These are phyloP conservation scores for Tagetes patula DNA, from an alignment of 129 eudicot species.

Conservation along the genomic window DNA sequence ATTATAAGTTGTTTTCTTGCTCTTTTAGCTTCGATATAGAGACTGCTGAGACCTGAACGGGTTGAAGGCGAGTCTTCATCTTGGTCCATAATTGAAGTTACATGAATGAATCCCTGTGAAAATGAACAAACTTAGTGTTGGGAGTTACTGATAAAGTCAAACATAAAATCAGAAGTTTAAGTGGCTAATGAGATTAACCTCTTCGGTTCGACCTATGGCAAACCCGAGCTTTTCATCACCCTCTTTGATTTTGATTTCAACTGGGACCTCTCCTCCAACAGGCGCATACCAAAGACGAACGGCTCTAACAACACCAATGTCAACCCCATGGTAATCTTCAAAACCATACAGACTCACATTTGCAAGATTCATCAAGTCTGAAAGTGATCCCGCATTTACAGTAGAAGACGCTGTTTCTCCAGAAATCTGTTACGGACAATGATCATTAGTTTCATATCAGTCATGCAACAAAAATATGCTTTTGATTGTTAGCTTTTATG, in stretches of 20 bases:
- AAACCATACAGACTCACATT: slow-evolving; percentile 82
- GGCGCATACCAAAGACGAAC: slow-evolving; percentile 96
- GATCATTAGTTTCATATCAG: not conserved
- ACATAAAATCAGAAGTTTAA: not conserved
- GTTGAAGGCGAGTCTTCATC: slow-evolving; percentile 63
- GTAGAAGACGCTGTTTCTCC: slow-evolving; percentile 87
- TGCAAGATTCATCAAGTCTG: slow-evolving; percentile 73
- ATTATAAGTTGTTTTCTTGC: slow-evolving; percentile 58
- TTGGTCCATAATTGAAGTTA: slow-evolving; percentile 57
- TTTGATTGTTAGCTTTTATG: not conserved
- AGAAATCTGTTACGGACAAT: slow-evolving; percentile 57
- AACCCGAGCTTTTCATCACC: slow-evolving; percentile 82
- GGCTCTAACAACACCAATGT: slow-evolving; percentile 87
- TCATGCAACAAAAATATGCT: not conserved
- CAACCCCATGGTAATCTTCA: slow-evolving; percentile 98
- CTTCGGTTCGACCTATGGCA: slow-evolving; percentile 84
- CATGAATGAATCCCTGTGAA: slow-evolving; percentile 78
- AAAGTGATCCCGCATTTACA: slow-evolving; percentile 63
- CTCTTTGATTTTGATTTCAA: slow-evolving; percentile 63
- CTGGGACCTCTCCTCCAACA: slow-evolving; percentile 68
- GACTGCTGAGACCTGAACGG: slow-evolving; percentile 65
- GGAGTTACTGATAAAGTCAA: too few relatives aligned
- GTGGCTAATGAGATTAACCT: slow-evolving; percentile 43
- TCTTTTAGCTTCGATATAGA: slow-evolving; percentile 56
- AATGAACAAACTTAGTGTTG: not conserved